Base-by-base conservation (phyloP, 2,329 filamentous ascomycete genomes). In the Aspergillus ruber region DNA sequence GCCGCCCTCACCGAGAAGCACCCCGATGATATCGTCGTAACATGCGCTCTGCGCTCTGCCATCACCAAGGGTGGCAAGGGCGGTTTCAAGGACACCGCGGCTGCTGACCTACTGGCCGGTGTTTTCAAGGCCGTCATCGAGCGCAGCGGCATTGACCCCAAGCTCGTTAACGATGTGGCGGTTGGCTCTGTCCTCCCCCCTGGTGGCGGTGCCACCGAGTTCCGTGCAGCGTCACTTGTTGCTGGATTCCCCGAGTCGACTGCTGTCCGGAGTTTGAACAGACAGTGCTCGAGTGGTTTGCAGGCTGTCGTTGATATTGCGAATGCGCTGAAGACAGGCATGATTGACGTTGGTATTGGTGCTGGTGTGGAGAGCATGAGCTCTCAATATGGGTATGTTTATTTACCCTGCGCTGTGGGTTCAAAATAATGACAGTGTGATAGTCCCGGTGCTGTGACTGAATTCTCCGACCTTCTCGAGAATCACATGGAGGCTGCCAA, bases 301-400 rank as follows among this genome's bases (percentile, higher is more conserved):
- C 90, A 96, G 72, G 91, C 93, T 20, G 89, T 88, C 64, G 86
- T 93, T 50, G 91, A 97, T 68, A 85, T 97, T 63, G 91, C 91
- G 57, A 95, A 97, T 75, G 88, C 88, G 59, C 94, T 98, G 73
- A 82, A 82, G 64, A 68, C 82, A 4, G 93, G 90, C 61, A 95
- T 95, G 86, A 97, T 97, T 64, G 91, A 97, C 57, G 74, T 97
- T 53, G 93, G 93, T 59, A 83, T 97, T 58, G 93, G 91, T 57
- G 90, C 90, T 17, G 93, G 93, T 63, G 90, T 95, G 20, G 93
- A 98, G 82, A 93, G 87, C 77, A 98, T 98, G 93, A 88, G 82
- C 63, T 78, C 79, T 49, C 87, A 96, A 65, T 97, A 97, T 68
- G 93, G 91, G 83, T 86, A 74, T 59, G 81, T 70, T 15, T n/a